These are phyloP conservation scores for Penicillium oxalicum DNA, from an alignment of 2,329 filamentous ascomycete species.

Conservation along the genomic window DNA sequence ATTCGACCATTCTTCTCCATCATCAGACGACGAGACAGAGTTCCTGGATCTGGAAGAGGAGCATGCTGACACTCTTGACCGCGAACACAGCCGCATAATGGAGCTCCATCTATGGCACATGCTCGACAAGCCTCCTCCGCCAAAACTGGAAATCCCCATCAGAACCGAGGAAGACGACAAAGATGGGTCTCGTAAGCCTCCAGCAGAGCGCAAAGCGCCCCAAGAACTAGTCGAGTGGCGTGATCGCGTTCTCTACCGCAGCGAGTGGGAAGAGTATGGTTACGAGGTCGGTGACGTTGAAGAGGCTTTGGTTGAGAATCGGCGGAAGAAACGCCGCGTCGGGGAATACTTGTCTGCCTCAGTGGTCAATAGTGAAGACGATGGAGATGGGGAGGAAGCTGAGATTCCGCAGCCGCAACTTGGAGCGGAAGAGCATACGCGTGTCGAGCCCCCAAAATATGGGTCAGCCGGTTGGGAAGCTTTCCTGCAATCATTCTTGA, in stretches of 20 bases:
- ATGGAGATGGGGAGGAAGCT: neutral
- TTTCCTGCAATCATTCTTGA: conserved; percentile 1
- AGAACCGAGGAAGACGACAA: conserved; percentile 15
- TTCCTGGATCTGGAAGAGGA: conserved; percentile 35
- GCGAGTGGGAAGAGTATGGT: conserved; percentile 47
- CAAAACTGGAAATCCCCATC: conserved; percentile 15
- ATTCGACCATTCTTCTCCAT: no score
- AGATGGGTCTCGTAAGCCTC: conserved; percentile 13
- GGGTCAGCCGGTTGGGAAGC: conserved; percentile 2
- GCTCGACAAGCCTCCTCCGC: conserved; percentile 28
- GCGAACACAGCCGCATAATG: conserved; percentile 38
- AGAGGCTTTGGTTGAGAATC: conserved; percentile 26
- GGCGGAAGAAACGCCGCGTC: conserved; percentile 28
- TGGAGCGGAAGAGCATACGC: neutral
- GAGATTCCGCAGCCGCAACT: conserved; percentile 6
- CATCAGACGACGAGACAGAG: conserved; percentile 9
- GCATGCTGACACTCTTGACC: conserved; percentile 47
- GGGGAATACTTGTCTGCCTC: neutral
- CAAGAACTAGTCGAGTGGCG: conserved; percentile 46
- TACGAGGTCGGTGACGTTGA: conserved; percentile 23
- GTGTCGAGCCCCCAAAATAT: conserved; percentile 4
- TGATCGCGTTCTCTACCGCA: conserved; percentile 40
- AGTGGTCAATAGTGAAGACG: conserved; percentile 6
- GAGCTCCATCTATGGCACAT: conserved; percentile 43
- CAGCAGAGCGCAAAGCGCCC: conserved; percentile 27